Evolutionary conservation across 192 early-diverging fungal genomes (phyloP), one percentile per base, ranked within the genome.

Genomic region (Podochytrium sp.): DNA sequence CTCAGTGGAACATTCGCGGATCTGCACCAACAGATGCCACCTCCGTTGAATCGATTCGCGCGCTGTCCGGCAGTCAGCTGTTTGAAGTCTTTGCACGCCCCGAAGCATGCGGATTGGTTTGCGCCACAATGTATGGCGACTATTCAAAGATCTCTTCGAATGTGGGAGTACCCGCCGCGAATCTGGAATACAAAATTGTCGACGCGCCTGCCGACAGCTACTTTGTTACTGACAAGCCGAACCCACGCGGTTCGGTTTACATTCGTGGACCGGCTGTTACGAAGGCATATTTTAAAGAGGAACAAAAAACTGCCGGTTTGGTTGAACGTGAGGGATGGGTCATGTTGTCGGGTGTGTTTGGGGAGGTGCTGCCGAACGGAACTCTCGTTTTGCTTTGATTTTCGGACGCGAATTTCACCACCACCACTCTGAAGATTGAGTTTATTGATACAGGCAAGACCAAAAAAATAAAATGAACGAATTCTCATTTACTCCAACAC

Each of bases 181-280:
- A 53, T 43, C 40, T 68, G 35, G 83, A 84, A 90, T 94, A 94
- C 56, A 97, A 96, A 82, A 84, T 99, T 23, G 83, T 84, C 0
- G 96, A 98, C 71, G 90, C 98, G 3, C 93, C 95, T 7, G 80
- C 87, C 43, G 95, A 96, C 94, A 87, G 90, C 61, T 97, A 97
- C 78, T 81, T 78, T 33, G 83, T 90, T 18, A 86, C 89, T 16
- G 97, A 99, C 76, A 86, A 89, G 78, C 95, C 95, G 18, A 82
- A 81, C 74, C 94, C 97, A 30, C 89, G 96, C 32, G 97, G 97
- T 65, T 95, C 98, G 83, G 86, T 99, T 60, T 91, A 89, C 32
- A 30, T 69, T 35, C 47, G 66, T 51, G 66, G 66, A 7, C 66
- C 66, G 35, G 66, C 18, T 1, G 66, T 55, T 29, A 6, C 66